Percentiles rank a stretch among this genome's conserved stretches.
Conservation (phyloP, 2,329 filamentous ascomycete species). For the Fusarium tupiense region DNA sequence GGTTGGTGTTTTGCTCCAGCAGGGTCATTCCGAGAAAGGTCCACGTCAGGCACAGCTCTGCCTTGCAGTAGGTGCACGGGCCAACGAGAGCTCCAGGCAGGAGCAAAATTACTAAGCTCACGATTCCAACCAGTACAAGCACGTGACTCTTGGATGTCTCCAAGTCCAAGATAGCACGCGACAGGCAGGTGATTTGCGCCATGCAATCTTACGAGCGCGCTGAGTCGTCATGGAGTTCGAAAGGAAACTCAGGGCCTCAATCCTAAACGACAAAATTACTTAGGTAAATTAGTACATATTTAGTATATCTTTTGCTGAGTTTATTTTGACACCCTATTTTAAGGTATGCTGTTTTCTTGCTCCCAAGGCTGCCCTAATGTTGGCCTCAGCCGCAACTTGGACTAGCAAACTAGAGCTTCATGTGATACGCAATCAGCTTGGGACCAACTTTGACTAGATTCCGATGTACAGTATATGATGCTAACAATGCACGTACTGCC, state of each 20-base stretch:
- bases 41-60: slow-evolving; percentile 60
- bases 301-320: background rate
- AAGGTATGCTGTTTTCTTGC: background rate
- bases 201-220: background rate
- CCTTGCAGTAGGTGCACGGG: slow-evolving; percentile 46
- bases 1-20: slow-evolving; percentile 44
- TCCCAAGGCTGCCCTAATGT: background rate
- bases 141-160: slow-evolving; percentile 13
- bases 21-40: slow-evolving; percentile 47
- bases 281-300: background rate
- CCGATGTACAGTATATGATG: background rate
- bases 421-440: background rate
- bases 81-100: slow-evolving; percentile 40
- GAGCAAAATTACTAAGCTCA: slow-evolving; percentile 37
- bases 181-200: background rate
- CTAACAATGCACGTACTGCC: background rate
- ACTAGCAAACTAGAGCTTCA: background rate
- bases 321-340: background rate
- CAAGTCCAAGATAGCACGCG: background rate
- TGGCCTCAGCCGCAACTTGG: background rate
- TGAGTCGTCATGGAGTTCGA: background rate
- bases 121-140: background rate
- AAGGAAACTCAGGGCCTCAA: background rate
- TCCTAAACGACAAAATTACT: background rate
- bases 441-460: background rate